Evolutionary conservation across 2,329 filamentous ascomycete genomes (phyloP).

Genomic region (Colletotrichum chlorophyti): DNA sequence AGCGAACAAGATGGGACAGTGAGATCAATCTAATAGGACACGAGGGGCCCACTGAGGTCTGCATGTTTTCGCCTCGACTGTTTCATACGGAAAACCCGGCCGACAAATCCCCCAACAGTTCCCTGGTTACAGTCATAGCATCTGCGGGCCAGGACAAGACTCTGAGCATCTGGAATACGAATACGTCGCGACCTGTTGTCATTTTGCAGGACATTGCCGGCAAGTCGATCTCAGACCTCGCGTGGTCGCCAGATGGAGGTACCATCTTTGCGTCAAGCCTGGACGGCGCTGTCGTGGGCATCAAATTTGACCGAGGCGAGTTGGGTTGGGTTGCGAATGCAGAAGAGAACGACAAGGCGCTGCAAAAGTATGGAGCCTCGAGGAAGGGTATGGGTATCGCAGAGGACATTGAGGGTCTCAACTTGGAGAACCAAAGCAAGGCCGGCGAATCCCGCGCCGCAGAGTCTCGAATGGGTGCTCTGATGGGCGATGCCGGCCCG

Average conservation of each 20-base stretch:
- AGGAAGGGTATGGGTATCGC: slow-evolving; percentile 88
- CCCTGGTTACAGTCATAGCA: slow-evolving; percentile 88
- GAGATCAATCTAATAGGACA: slow-evolving; percentile 98
- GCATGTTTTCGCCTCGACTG: slow-evolving; percentile 91
- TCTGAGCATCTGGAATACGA: slow-evolving; percentile 96
- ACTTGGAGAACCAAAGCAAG: slow-evolving; percentile 90
- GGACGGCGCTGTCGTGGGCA: slow-evolving; percentile 85
- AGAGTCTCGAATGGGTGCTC: slow-evolving; percentile 95
- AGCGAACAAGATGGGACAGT: slow-evolving; percentile 89
- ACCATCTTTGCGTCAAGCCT: slow-evolving; percentile 86
- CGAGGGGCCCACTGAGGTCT: slow-evolving; percentile 95
- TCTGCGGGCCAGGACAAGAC: slow-evolving; percentile 98
- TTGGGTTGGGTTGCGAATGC: slow-evolving; percentile 86
- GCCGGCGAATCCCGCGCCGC: slow-evolving; percentile 88
- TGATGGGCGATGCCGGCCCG: slow-evolving; percentile 84
- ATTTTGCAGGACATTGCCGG: slow-evolving; percentile 87
- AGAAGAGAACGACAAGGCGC: slow-evolving; percentile 89
- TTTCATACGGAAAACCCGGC: slow-evolving; percentile 77
- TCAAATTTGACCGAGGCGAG: slow-evolving; percentile 85
- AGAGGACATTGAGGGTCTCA: slow-evolving; percentile 87
- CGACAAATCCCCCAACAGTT: slow-evolving; percentile 55
- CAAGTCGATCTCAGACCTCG: slow-evolving; percentile 92
- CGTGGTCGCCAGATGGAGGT: slow-evolving; percentile 92
- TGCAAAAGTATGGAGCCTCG: slow-evolving; percentile 91
- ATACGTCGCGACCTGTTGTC: slow-evolving; percentile 87